phyloP scores from a whole-genome alignment of 371 early-diverging fungal genomes.

The Coemansia sp. region DNA sequence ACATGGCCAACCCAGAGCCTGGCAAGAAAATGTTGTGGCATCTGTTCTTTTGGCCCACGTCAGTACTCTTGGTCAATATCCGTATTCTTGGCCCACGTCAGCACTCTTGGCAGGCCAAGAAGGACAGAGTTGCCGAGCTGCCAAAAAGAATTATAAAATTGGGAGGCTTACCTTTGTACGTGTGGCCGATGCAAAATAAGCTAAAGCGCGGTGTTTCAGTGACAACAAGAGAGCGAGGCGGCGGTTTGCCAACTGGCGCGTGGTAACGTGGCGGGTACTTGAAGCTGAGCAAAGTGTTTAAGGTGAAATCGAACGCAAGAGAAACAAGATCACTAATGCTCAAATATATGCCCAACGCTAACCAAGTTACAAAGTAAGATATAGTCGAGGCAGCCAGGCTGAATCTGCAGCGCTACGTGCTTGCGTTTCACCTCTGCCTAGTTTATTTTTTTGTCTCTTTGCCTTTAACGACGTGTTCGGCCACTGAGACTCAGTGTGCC shows the following conservation, averaged over 20 bases:
- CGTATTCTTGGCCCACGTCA: background rate
- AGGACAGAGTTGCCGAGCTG: background rate
- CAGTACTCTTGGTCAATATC: background rate
- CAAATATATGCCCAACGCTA: background rate
- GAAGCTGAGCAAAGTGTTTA: background rate
- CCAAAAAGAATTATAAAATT: background rate
- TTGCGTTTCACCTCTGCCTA: background rate
- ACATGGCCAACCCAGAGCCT: background rate
- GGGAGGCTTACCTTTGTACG: background rate
- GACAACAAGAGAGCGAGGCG: background rate
- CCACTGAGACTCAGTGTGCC: background rate
- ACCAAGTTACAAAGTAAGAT: conserved; percentile 1
- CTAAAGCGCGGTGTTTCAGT: background rate
- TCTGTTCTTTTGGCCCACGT: background rate
- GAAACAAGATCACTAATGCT: background rate
- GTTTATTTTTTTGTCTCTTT: background rate
- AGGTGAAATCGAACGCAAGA: background rate
- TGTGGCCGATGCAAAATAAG: background rate
- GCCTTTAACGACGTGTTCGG: background rate
- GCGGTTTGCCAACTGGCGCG: conserved; percentile 2
- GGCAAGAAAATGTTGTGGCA: background rate
- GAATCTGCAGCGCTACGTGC: background rate
- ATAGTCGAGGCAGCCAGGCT: background rate
- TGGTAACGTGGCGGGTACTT: background rate
- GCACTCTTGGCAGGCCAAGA: background rate